These are phyloP conservation scores for Colletotrichum sp. DNA, from an alignment of 2,329 filamentous ascomycete genomes.

Conservation along the genomic window DNA sequence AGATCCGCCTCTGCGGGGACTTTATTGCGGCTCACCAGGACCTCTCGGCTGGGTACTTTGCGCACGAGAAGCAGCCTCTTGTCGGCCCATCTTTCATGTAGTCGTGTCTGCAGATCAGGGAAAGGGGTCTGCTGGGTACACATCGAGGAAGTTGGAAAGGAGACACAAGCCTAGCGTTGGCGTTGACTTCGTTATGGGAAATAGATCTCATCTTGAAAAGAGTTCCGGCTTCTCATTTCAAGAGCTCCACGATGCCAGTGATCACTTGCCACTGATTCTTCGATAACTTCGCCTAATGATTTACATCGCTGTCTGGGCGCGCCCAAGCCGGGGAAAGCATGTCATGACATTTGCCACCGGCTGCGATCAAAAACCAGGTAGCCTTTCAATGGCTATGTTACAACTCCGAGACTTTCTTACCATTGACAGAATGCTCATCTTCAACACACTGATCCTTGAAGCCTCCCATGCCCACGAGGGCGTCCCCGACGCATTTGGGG, in stretches of 20 bases:
- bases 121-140: neutral
- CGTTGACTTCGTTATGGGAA: neutral
- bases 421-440: neutral
- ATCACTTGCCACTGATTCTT: neutral
- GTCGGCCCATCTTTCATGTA: neutral
- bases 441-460: neutral
- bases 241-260: neutral
- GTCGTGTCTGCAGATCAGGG: neutral
- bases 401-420: neutral
- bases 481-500: neutral
- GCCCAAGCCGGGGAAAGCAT: neutral
- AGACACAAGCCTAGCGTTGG: neutral
- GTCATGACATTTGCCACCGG: neutral
- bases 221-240: neutral
- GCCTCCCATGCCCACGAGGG: neutral
- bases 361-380: neutral
- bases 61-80: neutral
- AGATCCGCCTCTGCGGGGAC: neutral
- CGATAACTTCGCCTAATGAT: neutral
- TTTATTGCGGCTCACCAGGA: neutral
- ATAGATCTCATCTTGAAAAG: neutral
- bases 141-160: neutral
- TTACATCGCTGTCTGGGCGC: neutral
- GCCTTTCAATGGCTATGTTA: neutral
- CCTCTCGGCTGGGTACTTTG: neutral